Evolutionary conservation across 1,284 basidiomycete genomes (phyloP), one percentile per base, ranked within the genome.

Genomic region (Melampsora larici-populina): DNA sequence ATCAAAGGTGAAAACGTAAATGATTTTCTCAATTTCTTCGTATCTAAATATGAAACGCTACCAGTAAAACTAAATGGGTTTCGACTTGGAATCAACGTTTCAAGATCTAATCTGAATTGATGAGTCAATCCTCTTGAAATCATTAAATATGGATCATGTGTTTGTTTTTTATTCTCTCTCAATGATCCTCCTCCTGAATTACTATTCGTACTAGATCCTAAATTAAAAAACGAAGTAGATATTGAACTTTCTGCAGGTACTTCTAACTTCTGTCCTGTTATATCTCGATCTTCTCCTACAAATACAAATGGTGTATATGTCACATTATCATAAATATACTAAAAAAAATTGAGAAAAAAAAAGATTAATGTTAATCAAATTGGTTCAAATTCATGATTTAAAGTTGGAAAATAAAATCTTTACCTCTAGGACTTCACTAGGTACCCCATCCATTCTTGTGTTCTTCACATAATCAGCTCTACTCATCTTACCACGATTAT

Each of bases 271-370:
- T 62, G 64, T 11, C 73, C 55, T 0, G 65, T n/a, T 29, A 76
- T 60, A 18, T 67, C 66, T 31, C 55, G 46, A 2, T 67, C 40
- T 5, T 96, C 94, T 82, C 97, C 95, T 78, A 97, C 91, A 82
- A 95, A 97, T 78, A 97, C 92, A 85, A 99, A 99, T 0, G 91
- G 96, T 64, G 91, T 93, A 85, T 91, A 94, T 29, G 93, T 90
- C 75, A 95, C 94, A 82, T 99, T 98, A 85, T 99, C 96, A 83
- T 91, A 99, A 82, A 96, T 94, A 80, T 92, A 95, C 92, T 95
- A 80, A 9, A 46, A n/a, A n/a, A n/a, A n/a, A n/a, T 29, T 6
- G 26, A 31, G 6, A 64, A 36, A 29, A 29, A 2, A 5, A 26
- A 18, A 36, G 62, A 36, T 64, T 64, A 3, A 29, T 29, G 4